A percentile compares a stretch with the other conserved stretches of the same genome.
These are phyloP conservation scores for Eucalyptus pauciflora DNA, from an alignment of 345 rosid species.

Conservation along the genomic window DNA sequence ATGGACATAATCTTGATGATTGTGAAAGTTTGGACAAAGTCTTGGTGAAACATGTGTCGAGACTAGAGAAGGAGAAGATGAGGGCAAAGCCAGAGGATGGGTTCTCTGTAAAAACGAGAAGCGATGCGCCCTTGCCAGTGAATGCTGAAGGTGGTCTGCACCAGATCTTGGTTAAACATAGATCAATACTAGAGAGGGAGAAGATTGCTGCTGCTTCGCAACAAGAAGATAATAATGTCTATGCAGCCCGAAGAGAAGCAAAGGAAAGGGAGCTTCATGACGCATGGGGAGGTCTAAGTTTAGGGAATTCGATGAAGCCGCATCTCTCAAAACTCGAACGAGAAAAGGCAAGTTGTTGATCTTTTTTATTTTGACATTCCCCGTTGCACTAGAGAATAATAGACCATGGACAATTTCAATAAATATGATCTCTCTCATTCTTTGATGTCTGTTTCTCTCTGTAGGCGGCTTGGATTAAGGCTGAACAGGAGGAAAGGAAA, in stretches of 20 bases:
- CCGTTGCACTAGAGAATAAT: not conserved
- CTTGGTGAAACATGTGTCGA: conserved; percentile 69
- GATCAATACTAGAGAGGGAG: conserved; percentile 52
- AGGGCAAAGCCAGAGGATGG: conserved; percentile 16
- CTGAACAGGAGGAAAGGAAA: conserved; percentile 74
- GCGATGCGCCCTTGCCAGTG: conserved; percentile 5
- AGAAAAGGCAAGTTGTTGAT: conserved; percentile 53
- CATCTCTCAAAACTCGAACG: conserved; percentile 69
- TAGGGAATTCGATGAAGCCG: conserved; percentile 60
- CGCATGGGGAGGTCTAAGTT: conserved; percentile 87
- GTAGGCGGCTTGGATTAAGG: conserved; percentile 85
- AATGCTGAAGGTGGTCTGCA: conserved; percentile 32
- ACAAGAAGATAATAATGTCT: conserved; percentile 8
- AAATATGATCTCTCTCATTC: not conserved
- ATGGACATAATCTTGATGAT: conserved; percentile 7
- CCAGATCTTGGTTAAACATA: conserved; percentile 43
- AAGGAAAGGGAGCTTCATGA: conserved; percentile 76
- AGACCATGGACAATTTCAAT: not conserved
- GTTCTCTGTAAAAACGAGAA: conserved; percentile 15
- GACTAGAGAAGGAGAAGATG: conserved; percentile 62
- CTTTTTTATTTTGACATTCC: not conserved
- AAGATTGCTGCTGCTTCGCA: conserved; percentile 22
- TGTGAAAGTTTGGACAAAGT: conserved; percentile 69
- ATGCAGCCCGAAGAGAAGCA: conserved; percentile 45
- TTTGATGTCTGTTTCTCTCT: not conserved